phyloP scores from a whole-genome alignment of 495 filamentous ascomycete species.

The Aspergillus saccharolyticus region DNA sequence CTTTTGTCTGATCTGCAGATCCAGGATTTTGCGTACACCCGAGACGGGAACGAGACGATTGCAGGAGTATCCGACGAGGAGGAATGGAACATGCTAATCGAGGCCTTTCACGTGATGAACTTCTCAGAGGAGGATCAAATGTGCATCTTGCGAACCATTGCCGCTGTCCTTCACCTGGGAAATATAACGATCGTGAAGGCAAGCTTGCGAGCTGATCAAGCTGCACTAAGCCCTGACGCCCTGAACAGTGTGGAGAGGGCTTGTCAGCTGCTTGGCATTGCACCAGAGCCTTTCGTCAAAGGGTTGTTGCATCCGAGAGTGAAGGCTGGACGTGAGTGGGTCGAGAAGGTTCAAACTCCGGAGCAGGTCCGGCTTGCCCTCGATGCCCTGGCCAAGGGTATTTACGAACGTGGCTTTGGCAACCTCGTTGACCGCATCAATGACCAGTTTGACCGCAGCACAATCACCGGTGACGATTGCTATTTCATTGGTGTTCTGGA shows the following conservation, averaged over 20 bases:
- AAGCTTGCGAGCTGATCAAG: slow-evolving; percentile 85
- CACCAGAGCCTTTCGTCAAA: slow-evolving; percentile 75
- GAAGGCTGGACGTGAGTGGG: slow-evolving; percentile 95
- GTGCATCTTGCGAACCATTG: slow-evolving; percentile 79
- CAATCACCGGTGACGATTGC: slow-evolving; percentile 74
- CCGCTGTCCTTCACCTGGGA: slow-evolving; percentile 87
- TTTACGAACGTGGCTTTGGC: slow-evolving; percentile 94
- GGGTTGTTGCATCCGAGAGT: slow-evolving; percentile 88
- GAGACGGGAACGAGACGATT: slow-evolving; percentile 85
- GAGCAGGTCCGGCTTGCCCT: slow-evolving; percentile 89
- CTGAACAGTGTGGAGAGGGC: slow-evolving; percentile 67
- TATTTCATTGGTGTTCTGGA: slow-evolving; percentile 97
- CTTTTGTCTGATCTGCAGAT: slow-evolving; percentile 66
- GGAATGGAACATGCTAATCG: slow-evolving; percentile 85
- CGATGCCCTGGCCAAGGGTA: slow-evolving; percentile 91
- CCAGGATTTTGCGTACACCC: slow-evolving; percentile 87
- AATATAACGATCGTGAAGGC: slow-evolving; percentile 87
- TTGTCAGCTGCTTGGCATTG: slow-evolving; percentile 80
- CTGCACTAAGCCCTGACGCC: slow-evolving; percentile 68
- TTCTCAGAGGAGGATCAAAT: slow-evolving; percentile 83
- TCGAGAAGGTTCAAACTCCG: slow-evolving; percentile 94
- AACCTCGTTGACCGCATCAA: slow-evolving; percentile 92
- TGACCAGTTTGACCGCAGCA: slow-evolving; percentile 75
- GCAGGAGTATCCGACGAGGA: slow-evolving; percentile 83
- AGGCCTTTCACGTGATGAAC: slow-evolving; percentile 92